Conservation (phyloP, 306 rosid genomes). For the Quercus berberidifolia region DNA sequence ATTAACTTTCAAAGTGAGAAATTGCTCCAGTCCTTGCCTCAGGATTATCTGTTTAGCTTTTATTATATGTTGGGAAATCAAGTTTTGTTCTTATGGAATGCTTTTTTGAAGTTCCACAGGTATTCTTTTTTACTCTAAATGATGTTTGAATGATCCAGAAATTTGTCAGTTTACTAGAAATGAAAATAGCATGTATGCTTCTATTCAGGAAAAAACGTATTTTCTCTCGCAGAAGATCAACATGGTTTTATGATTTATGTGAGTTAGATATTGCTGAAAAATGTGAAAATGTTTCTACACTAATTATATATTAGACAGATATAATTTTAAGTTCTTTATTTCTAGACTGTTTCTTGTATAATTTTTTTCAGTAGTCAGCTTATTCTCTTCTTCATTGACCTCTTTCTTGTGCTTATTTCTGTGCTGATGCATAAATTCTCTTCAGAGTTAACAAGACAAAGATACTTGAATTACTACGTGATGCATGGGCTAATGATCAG, state of each 20-base stretch:
- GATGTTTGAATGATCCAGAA: too few species aligned
- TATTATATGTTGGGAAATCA: slow-evolving; percentile 68
- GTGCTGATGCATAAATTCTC: slow-evolving; percentile 22
- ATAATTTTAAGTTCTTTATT: too few species aligned
- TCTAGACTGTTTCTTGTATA: too few species aligned
- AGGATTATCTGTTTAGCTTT: slow-evolving; percentile 38
- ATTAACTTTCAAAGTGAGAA: slow-evolving; percentile 38
- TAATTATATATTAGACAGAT: too few species aligned
- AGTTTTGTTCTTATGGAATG: slow-evolving; percentile 72
- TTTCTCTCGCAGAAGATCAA: too few species aligned
- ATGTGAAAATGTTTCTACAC: too few species aligned
- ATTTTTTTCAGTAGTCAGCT: background rate
- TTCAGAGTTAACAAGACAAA: slow-evolving; percentile 63
- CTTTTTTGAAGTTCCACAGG: slow-evolving; percentile 76
- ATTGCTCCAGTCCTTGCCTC: slow-evolving; percentile 39
- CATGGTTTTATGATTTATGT: too few species aligned
- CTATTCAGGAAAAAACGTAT: too few species aligned
- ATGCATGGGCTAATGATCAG: slow-evolving; percentile 72
- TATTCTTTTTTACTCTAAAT: slow-evolving; percentile 11
- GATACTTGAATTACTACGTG: slow-evolving; percentile 60
- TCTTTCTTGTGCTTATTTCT: slow-evolving; percentile 11
- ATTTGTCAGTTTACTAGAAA: too few species aligned
- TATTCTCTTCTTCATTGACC: background rate
- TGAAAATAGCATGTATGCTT: too few species aligned
- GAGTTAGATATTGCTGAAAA: too few species aligned